Evolutionary conservation across 1,284 basidiomycete species (phyloP).

Genomic region (Ceratobasidium sp.): DNA sequence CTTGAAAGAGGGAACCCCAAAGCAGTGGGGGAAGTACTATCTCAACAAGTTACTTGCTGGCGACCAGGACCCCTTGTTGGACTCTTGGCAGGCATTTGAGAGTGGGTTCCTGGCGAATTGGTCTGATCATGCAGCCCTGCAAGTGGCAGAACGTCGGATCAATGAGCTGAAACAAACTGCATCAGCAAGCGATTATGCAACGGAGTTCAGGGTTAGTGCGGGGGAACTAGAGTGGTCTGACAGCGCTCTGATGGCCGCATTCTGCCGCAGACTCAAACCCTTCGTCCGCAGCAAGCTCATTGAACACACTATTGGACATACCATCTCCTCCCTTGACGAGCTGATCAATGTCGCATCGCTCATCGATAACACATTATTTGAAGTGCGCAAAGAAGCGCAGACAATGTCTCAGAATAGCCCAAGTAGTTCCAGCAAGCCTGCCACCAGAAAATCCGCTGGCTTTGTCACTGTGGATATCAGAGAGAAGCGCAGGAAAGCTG

Average conservation of each 20-base stretch:
- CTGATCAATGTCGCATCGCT: neutral
- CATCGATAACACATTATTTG: conserved; percentile 9
- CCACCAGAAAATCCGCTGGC: neutral
- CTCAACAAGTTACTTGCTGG: neutral
- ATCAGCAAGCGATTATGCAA: neutral
- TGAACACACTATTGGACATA: neutral
- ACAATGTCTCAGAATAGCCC: neutral
- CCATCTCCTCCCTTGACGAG: neutral
- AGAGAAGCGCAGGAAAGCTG: neutral
- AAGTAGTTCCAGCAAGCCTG: neutral
- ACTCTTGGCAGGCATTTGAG: neutral
- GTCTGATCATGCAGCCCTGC: neutral
- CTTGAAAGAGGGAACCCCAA: conserved; percentile 1
- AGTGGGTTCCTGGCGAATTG: neutral
- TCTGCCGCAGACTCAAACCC: neutral
- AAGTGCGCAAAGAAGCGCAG: neutral
- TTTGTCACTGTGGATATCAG: neutral
- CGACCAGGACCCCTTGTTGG: neutral
- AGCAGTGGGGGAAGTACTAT: conserved; percentile 1
- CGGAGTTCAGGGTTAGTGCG: neutral
- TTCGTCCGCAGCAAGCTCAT: neutral
- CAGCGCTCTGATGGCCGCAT: neutral
- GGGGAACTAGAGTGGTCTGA: neutral
- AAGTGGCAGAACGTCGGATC: neutral
- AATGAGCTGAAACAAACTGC: neutral